Evolutionary conservation across 2,329 filamentous ascomycete species (phyloP).

Genomic region (Elsinoe ampelina): DNA sequence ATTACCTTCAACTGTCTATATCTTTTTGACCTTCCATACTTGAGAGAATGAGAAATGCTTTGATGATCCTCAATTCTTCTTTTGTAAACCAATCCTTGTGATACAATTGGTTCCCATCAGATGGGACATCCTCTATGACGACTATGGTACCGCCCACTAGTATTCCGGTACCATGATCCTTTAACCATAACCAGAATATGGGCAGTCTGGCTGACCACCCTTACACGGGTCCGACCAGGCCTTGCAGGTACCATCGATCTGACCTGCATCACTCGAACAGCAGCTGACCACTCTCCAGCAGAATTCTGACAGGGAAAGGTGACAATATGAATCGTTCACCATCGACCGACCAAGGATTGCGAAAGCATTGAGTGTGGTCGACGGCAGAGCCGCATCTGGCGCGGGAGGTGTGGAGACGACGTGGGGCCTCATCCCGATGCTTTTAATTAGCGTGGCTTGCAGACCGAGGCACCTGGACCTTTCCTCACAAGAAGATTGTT

Average conservation of each 20-base stretch:
- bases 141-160: neutral
- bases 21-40: slow-evolving; percentile 1
- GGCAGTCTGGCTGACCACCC: neutral
- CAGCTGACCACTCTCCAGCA: too few species aligned
- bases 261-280: neutral
- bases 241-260: neutral
- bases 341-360: neutral
- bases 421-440: neutral
- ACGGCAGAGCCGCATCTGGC: neutral
- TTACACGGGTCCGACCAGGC: neutral
- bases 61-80: slow-evolving; percentile 1
- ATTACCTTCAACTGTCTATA: slow-evolving; percentile 12
- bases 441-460: neutral
- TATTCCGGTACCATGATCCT: neutral
- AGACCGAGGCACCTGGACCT: neutral
- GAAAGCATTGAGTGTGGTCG: neutral
- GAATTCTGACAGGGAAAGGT: neutral
- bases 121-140: neutral
- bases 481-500: neutral
- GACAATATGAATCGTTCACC: neutral
- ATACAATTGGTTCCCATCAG: neutral
- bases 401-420: slow-evolving; percentile 1
- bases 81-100: neutral
- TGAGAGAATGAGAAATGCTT: slow-evolving; percentile 4
- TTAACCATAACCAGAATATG: neutral